Conservation (phyloP, 139 green algal species). For the Chlamydomonas incerta region DNA sequence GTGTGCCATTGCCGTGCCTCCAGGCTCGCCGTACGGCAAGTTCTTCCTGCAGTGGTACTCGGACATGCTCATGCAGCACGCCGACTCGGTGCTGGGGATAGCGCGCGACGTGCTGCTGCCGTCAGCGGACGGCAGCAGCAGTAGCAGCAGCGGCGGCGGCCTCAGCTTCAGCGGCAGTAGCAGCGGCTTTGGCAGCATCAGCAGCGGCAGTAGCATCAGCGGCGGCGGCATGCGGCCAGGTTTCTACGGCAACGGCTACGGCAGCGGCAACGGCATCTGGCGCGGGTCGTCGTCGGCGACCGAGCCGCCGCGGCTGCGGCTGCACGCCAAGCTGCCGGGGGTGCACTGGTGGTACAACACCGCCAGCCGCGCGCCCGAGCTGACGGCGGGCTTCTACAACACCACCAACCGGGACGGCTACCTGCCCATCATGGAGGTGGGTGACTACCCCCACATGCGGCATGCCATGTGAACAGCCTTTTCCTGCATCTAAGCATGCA, state of each 20-base stretch:
- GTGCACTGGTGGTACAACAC: slow-evolving; percentile 72
- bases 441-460: too few species aligned
- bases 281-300: background rate
- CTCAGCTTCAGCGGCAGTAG: too few species aligned
- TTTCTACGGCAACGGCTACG: background rate
- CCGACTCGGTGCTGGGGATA: slow-evolving; percentile 52
- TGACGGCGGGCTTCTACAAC: slow-evolving; percentile 61
- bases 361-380: slow-evolving; percentile 53
- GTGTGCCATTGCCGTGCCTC: too few species aligned
- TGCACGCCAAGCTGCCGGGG: slow-evolving; percentile 53
- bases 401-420: slow-evolving; percentile 61
- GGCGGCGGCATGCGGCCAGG: background rate
- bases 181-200: too few species aligned
- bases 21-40: slow-evolving; percentile 60
- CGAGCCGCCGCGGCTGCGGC: slow-evolving; percentile 34
- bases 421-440: slow-evolving; percentile 50
- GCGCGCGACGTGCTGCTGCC: slow-evolving; percentile 35
- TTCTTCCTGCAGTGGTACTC: slow-evolving; percentile 79
- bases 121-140: background rate
- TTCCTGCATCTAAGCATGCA: too few species aligned
- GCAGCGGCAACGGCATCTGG: background rate
- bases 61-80: slow-evolving; percentile 60
- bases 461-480: too few species aligned
- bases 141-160: too few species aligned
- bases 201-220: background rate